Conservation (phyloP, 345 rosid genomes). For the Eucalyptus sp. region DNA sequence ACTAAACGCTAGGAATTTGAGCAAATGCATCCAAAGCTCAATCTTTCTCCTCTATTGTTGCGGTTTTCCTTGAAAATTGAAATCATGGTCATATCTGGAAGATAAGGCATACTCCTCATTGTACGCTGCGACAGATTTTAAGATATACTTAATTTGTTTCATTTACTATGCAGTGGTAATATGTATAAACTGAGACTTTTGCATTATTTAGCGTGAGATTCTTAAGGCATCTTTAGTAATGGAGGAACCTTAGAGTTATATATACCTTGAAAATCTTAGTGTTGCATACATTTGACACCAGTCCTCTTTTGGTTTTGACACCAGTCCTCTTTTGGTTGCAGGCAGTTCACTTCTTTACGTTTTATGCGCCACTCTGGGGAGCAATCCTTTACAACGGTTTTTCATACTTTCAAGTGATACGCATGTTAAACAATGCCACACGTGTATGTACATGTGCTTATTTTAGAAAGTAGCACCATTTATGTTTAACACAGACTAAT, state of each 20-base stretch:
- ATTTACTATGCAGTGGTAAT: not conserved
- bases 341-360: constrained; percentile 88
- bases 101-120: not conserved
- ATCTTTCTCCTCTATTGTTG: not conserved
- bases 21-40: not conserved
- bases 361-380: constrained; percentile 88
- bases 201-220: not conserved
- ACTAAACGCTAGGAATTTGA: not conserved
- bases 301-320: not conserved
- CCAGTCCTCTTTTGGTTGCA: constrained; percentile 17
- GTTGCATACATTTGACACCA: not conserved
- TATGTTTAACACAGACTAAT: not conserved
- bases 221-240: not conserved
- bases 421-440: constrained; percentile 89
- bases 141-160: not conserved
- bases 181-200: not conserved
- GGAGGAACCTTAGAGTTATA: not conserved
- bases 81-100: not conserved
- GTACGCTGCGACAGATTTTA: not conserved
- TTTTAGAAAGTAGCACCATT: not conserved
- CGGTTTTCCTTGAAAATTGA: not conserved
- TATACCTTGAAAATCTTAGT: not conserved
- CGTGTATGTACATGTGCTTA: constrained; percentile 40
- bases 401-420: constrained; percentile 89
- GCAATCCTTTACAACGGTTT: constrained; percentile 94